Percentiles rank a stretch among this genome's conserved stretches.
Evolutionary conservation across 208 protist genomes (phyloP).

Genomic region (Wallacemonas sp.): DNA sequence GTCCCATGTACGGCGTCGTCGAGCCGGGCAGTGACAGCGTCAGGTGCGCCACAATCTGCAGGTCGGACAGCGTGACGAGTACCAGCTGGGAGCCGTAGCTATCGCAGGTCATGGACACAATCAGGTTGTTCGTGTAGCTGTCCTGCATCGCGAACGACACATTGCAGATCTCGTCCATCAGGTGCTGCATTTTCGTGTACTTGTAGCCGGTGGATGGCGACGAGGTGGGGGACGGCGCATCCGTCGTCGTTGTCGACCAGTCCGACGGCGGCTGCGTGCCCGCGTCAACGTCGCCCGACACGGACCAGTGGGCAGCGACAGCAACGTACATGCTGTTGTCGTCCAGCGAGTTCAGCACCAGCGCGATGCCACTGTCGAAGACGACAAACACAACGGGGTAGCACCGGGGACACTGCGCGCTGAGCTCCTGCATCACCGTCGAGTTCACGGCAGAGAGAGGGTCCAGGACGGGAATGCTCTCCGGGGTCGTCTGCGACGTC

Average conservation of each 20-base stretch:
- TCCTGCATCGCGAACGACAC: slow-evolving; percentile 16
- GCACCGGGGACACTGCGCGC: background rate
- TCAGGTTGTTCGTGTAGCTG: slow-evolving; percentile 7
- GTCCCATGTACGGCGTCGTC: background rate
- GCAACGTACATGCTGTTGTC: background rate
- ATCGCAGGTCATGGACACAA: slow-evolving; percentile 9
- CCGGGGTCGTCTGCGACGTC: background rate
- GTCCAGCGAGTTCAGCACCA: background rate
- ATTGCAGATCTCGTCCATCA: slow-evolving; percentile 15
- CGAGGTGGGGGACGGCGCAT: too few species aligned
- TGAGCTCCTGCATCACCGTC: background rate
- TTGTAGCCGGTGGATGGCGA: background rate
- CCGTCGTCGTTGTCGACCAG: background rate
- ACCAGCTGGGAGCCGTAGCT: slow-evolving; percentile 11
- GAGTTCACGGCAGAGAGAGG: background rate
- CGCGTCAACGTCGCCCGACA: background rate
- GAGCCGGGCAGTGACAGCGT: slow-evolving; percentile 1
- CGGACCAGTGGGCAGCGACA: background rate
- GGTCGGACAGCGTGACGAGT: background rate
- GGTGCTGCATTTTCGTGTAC: background rate
- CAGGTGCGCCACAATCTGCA: background rate
- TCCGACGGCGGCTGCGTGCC: background rate
- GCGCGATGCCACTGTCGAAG: background rate
- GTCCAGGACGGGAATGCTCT: background rate
- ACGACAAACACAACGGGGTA: background rate